phyloP scores from a whole-genome alignment of 2,329 filamentous ascomycete genomes.

The Plectosphaerella plurivora region DNA sequence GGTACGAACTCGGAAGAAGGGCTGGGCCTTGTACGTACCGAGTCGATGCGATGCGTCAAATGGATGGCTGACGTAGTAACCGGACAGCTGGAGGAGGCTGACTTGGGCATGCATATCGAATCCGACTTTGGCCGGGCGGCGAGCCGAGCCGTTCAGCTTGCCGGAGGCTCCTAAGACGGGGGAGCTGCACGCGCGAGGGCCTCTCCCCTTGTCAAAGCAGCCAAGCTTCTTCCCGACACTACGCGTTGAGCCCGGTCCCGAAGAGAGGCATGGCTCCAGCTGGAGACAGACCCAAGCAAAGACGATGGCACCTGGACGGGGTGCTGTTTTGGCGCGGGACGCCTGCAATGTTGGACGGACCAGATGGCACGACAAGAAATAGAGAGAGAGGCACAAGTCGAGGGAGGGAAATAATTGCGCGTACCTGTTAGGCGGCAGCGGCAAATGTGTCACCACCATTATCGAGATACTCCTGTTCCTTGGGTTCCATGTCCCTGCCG shows the following conservation, averaged over 20 bases:
- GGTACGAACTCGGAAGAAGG: constrained; percentile 40
- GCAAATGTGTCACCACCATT: constrained; percentile 36
- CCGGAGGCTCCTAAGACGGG: constrained; percentile 1
- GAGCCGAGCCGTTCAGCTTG: constrained; percentile 26
- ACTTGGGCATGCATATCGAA: constrained; percentile 30
- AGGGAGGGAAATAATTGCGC: no score
- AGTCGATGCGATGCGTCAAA: neutral
- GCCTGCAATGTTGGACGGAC: no score
- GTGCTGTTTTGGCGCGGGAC: no score
- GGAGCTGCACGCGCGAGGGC: no score
- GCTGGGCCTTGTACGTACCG: constrained; percentile 30
- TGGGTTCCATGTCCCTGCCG: constrained; percentile 40
- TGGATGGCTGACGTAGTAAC: neutral
- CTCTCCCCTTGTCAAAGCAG: neutral
- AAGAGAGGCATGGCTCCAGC: no score
- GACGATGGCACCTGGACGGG: no score
- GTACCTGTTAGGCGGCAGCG: neutral
- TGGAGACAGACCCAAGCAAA: no score
- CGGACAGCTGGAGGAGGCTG: constrained; percentile 26
- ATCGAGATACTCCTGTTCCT: constrained; percentile 46
- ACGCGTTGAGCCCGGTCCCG: no score
- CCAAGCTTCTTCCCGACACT: no score
- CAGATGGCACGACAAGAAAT: no score
- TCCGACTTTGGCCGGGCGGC: constrained; percentile 32
- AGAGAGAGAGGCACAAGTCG: no score